Base-by-base conservation (phyloP, 768 basidiomycete species). In the Suillus tomentosus region DNA sequence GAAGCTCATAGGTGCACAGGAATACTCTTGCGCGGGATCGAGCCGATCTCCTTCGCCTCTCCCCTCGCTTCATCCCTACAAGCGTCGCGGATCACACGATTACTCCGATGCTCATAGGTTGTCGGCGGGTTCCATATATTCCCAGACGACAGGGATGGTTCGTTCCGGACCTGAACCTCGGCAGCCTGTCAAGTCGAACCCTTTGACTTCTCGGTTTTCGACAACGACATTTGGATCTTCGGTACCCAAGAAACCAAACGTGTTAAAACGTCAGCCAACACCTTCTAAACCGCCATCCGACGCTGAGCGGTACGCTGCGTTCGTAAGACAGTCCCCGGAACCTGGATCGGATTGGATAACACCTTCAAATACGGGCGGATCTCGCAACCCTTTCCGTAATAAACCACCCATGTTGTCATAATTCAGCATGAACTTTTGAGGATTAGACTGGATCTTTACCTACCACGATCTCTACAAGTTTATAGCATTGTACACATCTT, bases 111-210 rank as follows among this genome's bases (percentile, higher is more conserved):
- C 71, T 57, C 75, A 75, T 65, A 71, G 72, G 65, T 61, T 82
- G 62, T 85, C 85, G 34, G 76, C 75, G n/a, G 77, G 76, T 19
- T 88, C 87, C 51, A 70, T 93, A 45, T 94, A 88, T 74, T 86
- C 90, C 63, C 84, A 89, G 72, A 71, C 87, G 57, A 93, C 89
- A 11, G 90, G 91, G 22, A 70, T 79, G 42, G 85, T 85, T 66
- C 82, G 84, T 39, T 79, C 78, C 34, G 83, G 79, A 48, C 87
- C 91, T 7, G 88, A 91, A 69, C 85, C 90, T n/a, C 83, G 90
- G n/a, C 84, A 88, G 74, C 89, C 91, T 22, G 80, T 91, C 67
- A 83, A 82, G 76, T 78, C 75, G 47, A 77, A 81, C 37, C 71
- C 78, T 40, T 69, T 81, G 63, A 71, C 78, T 7, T 82, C 83